A percentile compares a stretch with the other conserved stretches of the same genome.
Evolutionary conservation across 805 yeast species (phyloP).

Genomic region (Saccharomyces kudriavzevii): DNA sequence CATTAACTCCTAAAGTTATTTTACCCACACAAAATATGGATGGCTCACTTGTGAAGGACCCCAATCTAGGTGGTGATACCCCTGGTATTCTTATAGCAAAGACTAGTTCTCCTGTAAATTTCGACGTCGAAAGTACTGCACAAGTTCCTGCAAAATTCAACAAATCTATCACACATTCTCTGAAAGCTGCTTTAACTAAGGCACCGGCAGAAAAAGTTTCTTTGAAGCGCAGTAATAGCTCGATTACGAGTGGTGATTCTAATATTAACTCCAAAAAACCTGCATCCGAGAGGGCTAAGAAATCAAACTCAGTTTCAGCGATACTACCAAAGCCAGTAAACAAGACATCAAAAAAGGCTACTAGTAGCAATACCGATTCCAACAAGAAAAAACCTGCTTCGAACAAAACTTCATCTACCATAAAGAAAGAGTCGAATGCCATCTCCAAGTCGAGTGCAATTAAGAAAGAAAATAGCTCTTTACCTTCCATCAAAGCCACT

Average conservation of each 20-base stretch:
- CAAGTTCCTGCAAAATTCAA: neutral
- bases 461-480: conserved; percentile 2
- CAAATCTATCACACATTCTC: neutral
- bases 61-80: neutral
- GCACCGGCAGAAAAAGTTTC: neutral
- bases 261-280: neutral
- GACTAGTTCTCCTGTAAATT: conserved; percentile 17
- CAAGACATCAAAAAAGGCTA: neutral
- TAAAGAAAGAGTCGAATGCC: neutral
- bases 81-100: conserved; percentile 16
- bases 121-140: conserved; percentile 4
- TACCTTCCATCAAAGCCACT: neutral
- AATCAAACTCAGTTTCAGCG: conserved; percentile 4
- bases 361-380: conserved; percentile 1
- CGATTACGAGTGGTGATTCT: neutral
- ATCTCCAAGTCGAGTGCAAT: neutral
- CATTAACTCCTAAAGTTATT: conserved; percentile 14
- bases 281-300: conserved; percentile 6
- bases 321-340: conserved; percentile 1
- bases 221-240: neutral
- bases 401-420: conserved; percentile 1
- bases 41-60: conserved; percentile 5
- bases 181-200: conserved; percentile 1
- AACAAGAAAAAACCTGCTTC: conserved; percentile 3
- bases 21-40: conserved; percentile 18